Percentiles rank a stretch among this genome's conserved stretches.
Evolutionary conservation across 495 filamentous ascomycete genomes (phyloP).

Genomic region (Hypomontagnella submonticulosa): DNA sequence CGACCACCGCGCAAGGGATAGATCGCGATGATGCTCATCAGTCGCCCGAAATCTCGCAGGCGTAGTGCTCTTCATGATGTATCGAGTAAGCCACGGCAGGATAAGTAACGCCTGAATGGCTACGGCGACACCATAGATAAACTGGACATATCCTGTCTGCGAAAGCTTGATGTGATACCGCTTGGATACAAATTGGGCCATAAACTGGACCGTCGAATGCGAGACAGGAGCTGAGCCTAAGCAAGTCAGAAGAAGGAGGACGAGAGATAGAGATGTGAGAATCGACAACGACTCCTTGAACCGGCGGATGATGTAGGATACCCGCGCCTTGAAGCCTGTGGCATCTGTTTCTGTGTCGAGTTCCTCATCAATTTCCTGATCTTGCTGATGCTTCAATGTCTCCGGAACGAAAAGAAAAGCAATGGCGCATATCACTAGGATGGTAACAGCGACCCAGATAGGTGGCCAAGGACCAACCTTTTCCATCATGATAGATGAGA

Average conservation of each 20-base stretch:
- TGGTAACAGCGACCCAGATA: conserved; percentile 53
- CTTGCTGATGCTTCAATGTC: conserved; percentile 48
- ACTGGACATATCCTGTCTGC: conserved; percentile 45
- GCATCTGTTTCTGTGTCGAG: conserved; percentile 8
- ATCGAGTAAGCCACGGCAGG: conserved; percentile 41
- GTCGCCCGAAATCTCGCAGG: conserved; percentile 30
- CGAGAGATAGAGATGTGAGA: conserved; percentile 40
- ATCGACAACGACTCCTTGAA: conserved; percentile 44
- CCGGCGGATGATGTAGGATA: conserved; percentile 25
- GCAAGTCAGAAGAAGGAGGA: conserved; percentile 43
- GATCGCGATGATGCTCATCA: conserved; percentile 57
- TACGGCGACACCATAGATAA: conserved; percentile 37
- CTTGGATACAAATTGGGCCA: conserved; percentile 47
- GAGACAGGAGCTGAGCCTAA: conserved; percentile 37
- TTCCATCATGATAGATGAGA: conserved; percentile 66
- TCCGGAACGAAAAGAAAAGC: conserved; percentile 58
- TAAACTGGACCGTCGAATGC: conserved; percentile 33
- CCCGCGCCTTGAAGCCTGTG: conserved; percentile 10
- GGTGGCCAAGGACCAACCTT: conserved; percentile 65
- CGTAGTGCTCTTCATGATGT: conserved; percentile 28
- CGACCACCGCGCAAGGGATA: conserved; percentile 63
- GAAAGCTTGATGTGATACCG: conserved; percentile 43
- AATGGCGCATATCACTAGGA: conserved; percentile 39
- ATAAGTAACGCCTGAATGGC: conserved; percentile 34
- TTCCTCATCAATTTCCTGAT: conserved; percentile 4